phyloP scores from a whole-genome alignment of 2,329 filamentous ascomycete species.

The Colletotrichum echinochloae region DNA sequence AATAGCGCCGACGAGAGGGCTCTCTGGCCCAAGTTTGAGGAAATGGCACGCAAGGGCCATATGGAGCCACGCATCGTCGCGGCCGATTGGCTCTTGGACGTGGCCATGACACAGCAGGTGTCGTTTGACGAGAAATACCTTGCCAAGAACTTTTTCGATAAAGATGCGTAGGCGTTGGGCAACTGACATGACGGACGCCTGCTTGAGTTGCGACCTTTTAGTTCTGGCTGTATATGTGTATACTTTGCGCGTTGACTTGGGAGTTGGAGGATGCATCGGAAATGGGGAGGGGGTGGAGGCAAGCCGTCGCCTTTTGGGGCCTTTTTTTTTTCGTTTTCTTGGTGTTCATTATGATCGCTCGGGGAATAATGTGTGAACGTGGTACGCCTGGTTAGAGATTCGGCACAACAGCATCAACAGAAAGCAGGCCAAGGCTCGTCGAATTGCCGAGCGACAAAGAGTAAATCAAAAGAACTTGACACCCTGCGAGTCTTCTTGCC shows the following conservation, averaged over 20 bases:
- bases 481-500: slow-evolving; percentile 85
- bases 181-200: neutral
- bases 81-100: slow-evolving; percentile 90
- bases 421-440: neutral
- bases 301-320: neutral
- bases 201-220: neutral
- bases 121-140: slow-evolving; percentile 74
- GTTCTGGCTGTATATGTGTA: slow-evolving; percentile 13
- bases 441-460: neutral
- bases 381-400: slow-evolving; percentile 16
- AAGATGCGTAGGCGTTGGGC: neutral
- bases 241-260: slow-evolving; percentile 3
- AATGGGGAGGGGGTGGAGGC: neutral
- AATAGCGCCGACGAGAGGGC: slow-evolving; percentile 73
- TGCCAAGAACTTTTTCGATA: slow-evolving; percentile 57
- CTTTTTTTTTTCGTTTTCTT: no score
- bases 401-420: neutral
- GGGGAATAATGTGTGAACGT: slow-evolving; percentile 26
- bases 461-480: slow-evolving; percentile 91
- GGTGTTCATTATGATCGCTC: slow-evolving; percentile 9
- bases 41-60: slow-evolving; percentile 81
- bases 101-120: slow-evolving; percentile 88
- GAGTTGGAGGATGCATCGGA: slow-evolving; percentile 16
- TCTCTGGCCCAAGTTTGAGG: slow-evolving; percentile 83
- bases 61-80: slow-evolving; percentile 85